Conservation (phyloP, 208 protist genomes). For the Leishmania guyanensis region DNA sequence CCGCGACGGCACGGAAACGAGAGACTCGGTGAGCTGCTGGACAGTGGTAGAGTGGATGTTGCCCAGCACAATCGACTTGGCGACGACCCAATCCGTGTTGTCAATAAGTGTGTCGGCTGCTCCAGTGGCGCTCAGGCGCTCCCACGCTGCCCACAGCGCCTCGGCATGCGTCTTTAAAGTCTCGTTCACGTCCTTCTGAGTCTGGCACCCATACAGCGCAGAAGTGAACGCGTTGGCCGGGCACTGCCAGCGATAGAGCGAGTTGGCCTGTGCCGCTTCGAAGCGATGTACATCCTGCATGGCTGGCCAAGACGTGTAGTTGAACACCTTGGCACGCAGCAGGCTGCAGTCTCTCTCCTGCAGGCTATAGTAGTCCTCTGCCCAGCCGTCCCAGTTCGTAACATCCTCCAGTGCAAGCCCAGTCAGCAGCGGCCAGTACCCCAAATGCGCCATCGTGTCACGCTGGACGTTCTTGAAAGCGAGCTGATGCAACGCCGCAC, state of each 20-base stretch:
- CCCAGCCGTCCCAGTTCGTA: conserved; percentile 52
- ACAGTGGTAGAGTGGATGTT: conserved; percentile 74
- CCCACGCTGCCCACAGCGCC: conserved; percentile 36
- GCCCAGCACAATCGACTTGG: conserved; percentile 66
- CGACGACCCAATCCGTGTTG: conserved; percentile 81
- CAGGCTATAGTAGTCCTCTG: conserved; percentile 56
- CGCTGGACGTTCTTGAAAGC: conserved; percentile 85
- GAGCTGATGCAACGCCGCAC: conserved; percentile 67
- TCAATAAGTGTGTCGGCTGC: conserved; percentile 43
- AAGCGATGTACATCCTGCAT: conserved; percentile 82
- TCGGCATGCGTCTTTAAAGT: conserved; percentile 37
- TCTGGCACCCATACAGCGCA: conserved; percentile 71
- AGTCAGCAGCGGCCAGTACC: conserved; percentile 76
- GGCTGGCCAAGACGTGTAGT: conserved; percentile 75
- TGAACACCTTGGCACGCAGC: conserved; percentile 84
- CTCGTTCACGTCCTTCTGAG: conserved; percentile 72
- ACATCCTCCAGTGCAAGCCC: conserved; percentile 66
- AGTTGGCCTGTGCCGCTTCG: conserved; percentile 62
- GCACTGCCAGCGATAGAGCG: conserved; percentile 54
- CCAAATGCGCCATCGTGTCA: conserved; percentile 89
- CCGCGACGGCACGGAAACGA: conserved; percentile 50
- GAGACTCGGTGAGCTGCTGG: conserved; percentile 44
- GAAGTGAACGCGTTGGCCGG: conserved; percentile 45
- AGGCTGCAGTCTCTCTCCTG: conserved; percentile 71
- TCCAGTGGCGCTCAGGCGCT: conserved; percentile 19